Evolutionary conservation across 352 stramenopile genomes (phyloP).

Genomic region (Globisporangium abappressorium): DNA sequence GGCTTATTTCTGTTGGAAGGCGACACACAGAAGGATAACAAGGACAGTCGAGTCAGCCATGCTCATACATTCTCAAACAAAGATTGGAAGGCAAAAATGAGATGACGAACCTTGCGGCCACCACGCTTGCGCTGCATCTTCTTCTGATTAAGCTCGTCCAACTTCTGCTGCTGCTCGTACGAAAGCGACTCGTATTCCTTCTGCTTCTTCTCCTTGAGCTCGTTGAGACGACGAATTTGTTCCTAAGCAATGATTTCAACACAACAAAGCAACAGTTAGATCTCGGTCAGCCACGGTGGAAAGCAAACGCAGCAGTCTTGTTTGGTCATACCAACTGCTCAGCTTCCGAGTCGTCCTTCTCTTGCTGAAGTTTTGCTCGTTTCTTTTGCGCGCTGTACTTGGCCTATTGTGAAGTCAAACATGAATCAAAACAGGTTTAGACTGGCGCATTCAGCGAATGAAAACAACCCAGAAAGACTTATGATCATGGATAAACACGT

Average conservation of each 20-base stretch:
- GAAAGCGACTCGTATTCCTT: conserved; percentile 75
- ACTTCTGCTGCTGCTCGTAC: conserved; percentile 80
- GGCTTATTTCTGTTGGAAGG: background rate
- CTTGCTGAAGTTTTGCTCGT: conserved; percentile 60
- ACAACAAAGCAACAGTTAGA: background rate
- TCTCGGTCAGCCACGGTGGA: background rate
- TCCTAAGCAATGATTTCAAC: conserved; percentile 27
- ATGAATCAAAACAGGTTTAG: background rate
- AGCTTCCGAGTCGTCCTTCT: conserved; percentile 30
- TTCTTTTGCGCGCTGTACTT: conserved; percentile 78
- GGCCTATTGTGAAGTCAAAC: conserved; percentile 29
- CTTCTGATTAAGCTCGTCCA: conserved; percentile 71
- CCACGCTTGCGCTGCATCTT: conserved; percentile 66
- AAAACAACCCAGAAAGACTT: background rate
- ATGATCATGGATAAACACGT: too few relatives aligned
- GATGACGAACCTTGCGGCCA: conserved; percentile 50
- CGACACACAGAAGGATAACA: background rate
- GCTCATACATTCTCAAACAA: background rate
- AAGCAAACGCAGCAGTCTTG: background rate
- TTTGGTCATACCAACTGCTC: conserved; percentile 29
- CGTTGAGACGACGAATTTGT: conserved; percentile 38
- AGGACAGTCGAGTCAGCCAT: background rate
- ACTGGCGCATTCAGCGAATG: background rate
- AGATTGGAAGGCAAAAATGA: background rate
- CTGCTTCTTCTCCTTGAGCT: conserved; percentile 75